Evolutionary conservation across 2,329 filamentous ascomycete genomes (phyloP), one percentile per base, ranked within the genome.

Genomic region (Hypoxylon sp.): DNA sequence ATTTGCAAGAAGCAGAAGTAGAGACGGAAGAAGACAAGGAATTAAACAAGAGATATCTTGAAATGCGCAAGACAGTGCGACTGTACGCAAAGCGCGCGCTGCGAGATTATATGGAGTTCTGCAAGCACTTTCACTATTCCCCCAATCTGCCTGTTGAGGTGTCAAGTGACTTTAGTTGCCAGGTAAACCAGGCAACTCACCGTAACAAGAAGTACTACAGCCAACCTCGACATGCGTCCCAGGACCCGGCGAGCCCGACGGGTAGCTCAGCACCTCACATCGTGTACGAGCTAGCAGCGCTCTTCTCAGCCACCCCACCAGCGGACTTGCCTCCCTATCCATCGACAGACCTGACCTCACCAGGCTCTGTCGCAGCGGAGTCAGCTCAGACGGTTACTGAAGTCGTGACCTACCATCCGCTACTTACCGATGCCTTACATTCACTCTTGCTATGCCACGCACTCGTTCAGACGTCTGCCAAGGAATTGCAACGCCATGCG

Each of bases 341-440:
- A 2, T 75, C 77, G 41, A 78, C 75, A 5, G 73, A 77, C 1
- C 47, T 77, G 15, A 62, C 73, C 23, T 54, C 72, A 56, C 40
- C 69, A 18, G 57, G 70, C 13, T 66, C 72, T 29, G 53, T 59
- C 29, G 17, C 70, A 8, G 52, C 59, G 5, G 69, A 75, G 11
- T 59, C 72, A 3, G 63, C 75, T 27, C 72, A 78, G 55, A 75
- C 74, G 21, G 70, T 70, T 10, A 73, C 71, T 38, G 89, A 92
- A 75, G 82, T 83, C 35, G 81, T 91, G 23, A 95, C 90, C 1
- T 95, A 91, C 71, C 91, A 96, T 68, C 92, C 91, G 0, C 81
- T 95, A 7, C 80, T 96, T 9, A 86, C 86, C 5, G 91, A 96
- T 64, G 89, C 89, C 1, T 81, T 96, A 0, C 91, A 96, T 72